phyloP scores from a whole-genome alignment of 306 rosid species.

The Cicer arietinum region DNA sequence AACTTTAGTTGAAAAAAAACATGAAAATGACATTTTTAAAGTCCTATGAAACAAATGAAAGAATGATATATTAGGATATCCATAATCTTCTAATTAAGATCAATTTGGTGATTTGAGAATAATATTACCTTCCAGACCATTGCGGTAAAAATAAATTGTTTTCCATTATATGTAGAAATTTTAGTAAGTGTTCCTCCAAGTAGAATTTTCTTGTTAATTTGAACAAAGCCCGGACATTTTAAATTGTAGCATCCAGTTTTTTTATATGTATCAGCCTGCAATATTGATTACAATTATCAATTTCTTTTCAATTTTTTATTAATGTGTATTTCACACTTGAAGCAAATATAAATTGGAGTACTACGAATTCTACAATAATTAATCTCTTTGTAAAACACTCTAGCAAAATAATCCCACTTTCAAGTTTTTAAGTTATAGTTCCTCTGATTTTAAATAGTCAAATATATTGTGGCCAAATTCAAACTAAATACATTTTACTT shows the following conservation, averaged over 20 bases:
- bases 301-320: not conserved
- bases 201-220: conserved; percentile 73
- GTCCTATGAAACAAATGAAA: no score
- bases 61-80: no score
- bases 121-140: conserved; percentile 85
- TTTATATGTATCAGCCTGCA: conserved; percentile 82
- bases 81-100: no score
- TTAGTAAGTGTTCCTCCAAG: conserved; percentile 91
- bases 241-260: conserved; percentile 90
- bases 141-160: conserved; percentile 78
- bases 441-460: no score
- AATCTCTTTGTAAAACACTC: no score
- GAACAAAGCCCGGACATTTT: conserved; percentile 88
- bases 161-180: conserved; percentile 72
- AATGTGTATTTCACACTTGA: conserved; percentile 13
- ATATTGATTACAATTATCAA: not conserved
- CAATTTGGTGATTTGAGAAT: not conserved
- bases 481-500: no score
- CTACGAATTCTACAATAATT: no score
- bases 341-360: not conserved
- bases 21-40: no score
- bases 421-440: no score
- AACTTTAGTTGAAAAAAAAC: no score
- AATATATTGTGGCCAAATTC: no score
- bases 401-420: no score